These are phyloP conservation scores for Antitrichia curtipendula DNA, from an alignment of 225 moss, liverwort and hornwort genomes.

Conservation along the genomic window DNA sequence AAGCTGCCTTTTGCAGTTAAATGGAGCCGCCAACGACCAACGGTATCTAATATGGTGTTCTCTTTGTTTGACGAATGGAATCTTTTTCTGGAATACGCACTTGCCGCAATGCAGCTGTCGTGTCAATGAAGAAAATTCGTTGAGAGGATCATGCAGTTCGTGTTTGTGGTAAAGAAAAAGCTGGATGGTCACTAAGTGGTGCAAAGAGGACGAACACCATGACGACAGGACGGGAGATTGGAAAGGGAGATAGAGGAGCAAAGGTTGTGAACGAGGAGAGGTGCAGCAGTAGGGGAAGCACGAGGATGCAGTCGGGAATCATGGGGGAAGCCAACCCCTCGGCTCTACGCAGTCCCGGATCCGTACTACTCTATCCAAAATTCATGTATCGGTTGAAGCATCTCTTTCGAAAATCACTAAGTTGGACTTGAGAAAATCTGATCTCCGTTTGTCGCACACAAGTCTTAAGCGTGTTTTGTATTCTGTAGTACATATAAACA, in stretches of 20 bases:
- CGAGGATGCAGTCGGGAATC: slow-evolving; percentile 6
- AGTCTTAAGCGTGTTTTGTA: background rate
- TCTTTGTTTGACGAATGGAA: background rate
- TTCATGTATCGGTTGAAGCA: background rate
- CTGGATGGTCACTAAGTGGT: background rate
- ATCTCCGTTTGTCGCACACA: background rate
- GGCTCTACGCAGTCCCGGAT: slow-evolving; percentile 15
- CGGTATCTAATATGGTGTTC: background rate
- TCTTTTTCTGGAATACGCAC: background rate
- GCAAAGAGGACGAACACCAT: background rate
- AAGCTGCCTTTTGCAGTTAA: background rate
- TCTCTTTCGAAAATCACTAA: background rate
- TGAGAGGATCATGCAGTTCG: background rate
- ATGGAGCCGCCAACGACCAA: background rate
- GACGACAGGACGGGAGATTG: slow-evolving; percentile 26
- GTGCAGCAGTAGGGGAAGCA: slow-evolving; percentile 8
- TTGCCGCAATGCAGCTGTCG: background rate
- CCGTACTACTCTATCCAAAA: slow-evolving; percentile 1
- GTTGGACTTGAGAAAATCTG: background rate
- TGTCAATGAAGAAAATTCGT: background rate
- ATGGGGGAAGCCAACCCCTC: background rate
- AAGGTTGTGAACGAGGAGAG: slow-evolving; percentile 15
- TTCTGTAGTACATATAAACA: background rate
- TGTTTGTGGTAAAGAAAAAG: background rate
- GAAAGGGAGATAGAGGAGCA: background rate